These are phyloP conservation scores for Alternaria longipes DNA, from an alignment of 2,329 filamentous ascomycete genomes.

Conservation along the genomic window DNA sequence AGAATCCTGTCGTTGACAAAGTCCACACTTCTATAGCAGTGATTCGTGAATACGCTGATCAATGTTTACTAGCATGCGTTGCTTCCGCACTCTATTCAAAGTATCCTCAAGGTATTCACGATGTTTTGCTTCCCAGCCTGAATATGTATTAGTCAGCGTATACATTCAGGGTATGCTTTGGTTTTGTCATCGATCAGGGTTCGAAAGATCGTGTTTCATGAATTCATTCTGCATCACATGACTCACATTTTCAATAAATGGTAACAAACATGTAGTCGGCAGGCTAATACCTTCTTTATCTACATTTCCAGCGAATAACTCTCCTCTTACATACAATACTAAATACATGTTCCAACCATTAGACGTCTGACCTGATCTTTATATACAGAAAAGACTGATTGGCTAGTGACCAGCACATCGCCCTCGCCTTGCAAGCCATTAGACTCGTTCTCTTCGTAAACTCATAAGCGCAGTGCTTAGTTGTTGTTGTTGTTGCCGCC, in stretches of 20 bases:
- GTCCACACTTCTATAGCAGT: background rate
- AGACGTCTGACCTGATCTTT: background rate
- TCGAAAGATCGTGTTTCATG: background rate
- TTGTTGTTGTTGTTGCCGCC: constrained; percentile 11
- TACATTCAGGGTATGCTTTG: no score
- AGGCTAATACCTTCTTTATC: constrained; percentile 6
- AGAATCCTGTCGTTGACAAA: background rate
- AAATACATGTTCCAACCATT: constrained; percentile 7
- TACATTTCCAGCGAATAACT: background rate
- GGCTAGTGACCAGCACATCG: constrained; percentile 18
- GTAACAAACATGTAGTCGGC: background rate
- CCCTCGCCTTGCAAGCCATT: background rate
- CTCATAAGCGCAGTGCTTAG: background rate
- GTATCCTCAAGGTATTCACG: no score
- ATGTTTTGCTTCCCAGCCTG: no score
- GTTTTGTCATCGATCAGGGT: background rate
- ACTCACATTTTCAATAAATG: background rate
- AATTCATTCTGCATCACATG: background rate
- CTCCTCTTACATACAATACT: background rate
- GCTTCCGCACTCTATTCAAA: background rate
- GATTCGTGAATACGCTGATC: background rate
- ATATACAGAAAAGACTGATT: constrained; percentile 9
- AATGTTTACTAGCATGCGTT: background rate
- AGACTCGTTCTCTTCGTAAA: background rate
- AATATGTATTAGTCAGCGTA: no score